Evolutionary conservation across 768 basidiomycete genomes (phyloP).

Genomic region (Termitomyces titanicus): DNA sequence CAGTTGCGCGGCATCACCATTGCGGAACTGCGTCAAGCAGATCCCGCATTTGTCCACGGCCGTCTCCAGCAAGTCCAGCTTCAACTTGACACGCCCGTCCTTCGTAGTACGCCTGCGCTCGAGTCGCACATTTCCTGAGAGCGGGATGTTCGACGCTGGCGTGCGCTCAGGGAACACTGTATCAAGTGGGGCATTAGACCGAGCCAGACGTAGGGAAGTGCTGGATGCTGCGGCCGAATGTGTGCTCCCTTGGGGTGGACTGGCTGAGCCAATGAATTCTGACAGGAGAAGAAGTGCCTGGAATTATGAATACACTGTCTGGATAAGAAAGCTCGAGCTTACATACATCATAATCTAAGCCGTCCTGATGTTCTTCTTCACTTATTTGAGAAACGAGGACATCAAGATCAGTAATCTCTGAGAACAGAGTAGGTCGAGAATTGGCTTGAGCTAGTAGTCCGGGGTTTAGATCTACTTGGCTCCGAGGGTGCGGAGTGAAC

Average conservation of each 20-base stretch:
- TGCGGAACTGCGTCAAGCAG: slow-evolving; percentile 68
- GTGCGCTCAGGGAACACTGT: not conserved
- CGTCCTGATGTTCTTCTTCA: slow-evolving; percentile 39
- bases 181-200: not conserved
- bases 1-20: slow-evolving; percentile 51
- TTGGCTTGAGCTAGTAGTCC: slow-evolving; percentile 9
- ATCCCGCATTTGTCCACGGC: slow-evolving; percentile 70
- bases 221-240: slow-evolving; percentile 8
- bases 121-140: slow-evolving; percentile 48
- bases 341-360: slow-evolving; percentile 69
- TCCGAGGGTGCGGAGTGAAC: not conserved
- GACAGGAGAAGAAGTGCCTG: slow-evolving; percentile 60
- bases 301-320: slow-evolving; percentile 15
- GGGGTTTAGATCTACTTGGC: not conserved
- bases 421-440: slow-evolving; percentile 14
- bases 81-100: slow-evolving; percentile 70
- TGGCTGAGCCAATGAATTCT: slow-evolving; percentile 58
- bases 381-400: slow-evolving; percentile 54
- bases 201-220: slow-evolving; percentile 5
- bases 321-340: slow-evolving; percentile 26
- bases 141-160: slow-evolving; percentile 22
- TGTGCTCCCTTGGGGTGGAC: slow-evolving; percentile 5
- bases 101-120: slow-evolving; percentile 53
- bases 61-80: slow-evolving; percentile 59
- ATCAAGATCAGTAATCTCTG: slow-evolving; percentile 60